Conservation (phyloP, 2,329 filamentous ascomycete species). For the Pyricularia sp. region DNA sequence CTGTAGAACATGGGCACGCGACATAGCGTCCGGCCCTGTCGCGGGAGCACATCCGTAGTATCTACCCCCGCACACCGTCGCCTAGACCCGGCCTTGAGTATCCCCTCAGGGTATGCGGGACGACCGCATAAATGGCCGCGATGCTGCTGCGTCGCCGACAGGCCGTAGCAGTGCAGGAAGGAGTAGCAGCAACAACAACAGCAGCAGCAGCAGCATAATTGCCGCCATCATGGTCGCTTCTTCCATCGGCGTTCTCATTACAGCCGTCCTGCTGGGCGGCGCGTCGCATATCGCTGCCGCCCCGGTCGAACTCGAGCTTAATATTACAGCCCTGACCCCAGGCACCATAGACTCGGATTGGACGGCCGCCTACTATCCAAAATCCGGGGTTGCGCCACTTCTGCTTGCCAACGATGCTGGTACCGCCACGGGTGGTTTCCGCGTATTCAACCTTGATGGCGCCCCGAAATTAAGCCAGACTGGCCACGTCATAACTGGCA, state of each 20-base stretch:
- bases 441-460: slow-evolving; percentile 22
- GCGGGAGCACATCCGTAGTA: not conserved
- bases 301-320: slow-evolving; percentile 4
- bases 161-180: not conserved
- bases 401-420: slow-evolving; percentile 37
- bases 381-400: slow-evolving; percentile 16
- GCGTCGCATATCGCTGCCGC: not conserved
- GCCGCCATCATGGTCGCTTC: not conserved
- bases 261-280: not conserved
- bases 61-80: not conserved
- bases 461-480: slow-evolving; percentile 18
- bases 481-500: slow-evolving; percentile 24
- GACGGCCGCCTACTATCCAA: slow-evolving; percentile 28
- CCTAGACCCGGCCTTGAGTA: not conserved
- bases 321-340: slow-evolving; percentile 22
- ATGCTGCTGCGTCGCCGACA: not conserved
- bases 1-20: not conserved
- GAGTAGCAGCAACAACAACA: not conserved
- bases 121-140: not conserved
- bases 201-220: not conserved
- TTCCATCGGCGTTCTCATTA: not conserved
- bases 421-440: slow-evolving; percentile 31
- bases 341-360: slow-evolving; percentile 30
- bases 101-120: not conserved
- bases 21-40: not conserved